Conservation (phyloP, 225 moss, liverwort and hornwort genomes). For the Lunularia cruciata region DNA sequence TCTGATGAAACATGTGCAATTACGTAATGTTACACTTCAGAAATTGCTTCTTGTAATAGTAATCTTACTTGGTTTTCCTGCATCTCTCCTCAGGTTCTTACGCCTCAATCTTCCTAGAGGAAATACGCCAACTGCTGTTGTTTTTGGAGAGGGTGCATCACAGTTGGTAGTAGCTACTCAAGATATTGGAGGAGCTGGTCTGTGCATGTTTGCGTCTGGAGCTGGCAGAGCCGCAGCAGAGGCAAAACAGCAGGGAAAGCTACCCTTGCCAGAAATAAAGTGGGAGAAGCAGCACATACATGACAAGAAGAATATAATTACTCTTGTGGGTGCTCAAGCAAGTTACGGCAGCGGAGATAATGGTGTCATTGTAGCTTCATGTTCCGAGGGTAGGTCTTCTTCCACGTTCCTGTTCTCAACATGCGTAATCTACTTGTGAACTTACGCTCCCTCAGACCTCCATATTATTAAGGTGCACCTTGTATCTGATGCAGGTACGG, state of each 20-base stretch:
- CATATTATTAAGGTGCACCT: neutral
- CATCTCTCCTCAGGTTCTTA: constrained; percentile 54
- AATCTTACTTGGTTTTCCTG: neutral
- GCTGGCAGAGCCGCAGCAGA: constrained; percentile 74
- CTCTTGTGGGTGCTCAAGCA: constrained; percentile 73
- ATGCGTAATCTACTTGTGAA: neutral
- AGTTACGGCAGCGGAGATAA: constrained; percentile 77
- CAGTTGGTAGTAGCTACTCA: constrained; percentile 88
- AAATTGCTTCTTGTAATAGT: neutral
- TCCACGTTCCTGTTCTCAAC: too few relatives aligned
- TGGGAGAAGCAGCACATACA: constrained; percentile 86
- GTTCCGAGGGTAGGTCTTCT: constrained; percentile 68
- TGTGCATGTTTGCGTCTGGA: constrained; percentile 91
- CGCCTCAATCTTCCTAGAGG: constrained; percentile 92
- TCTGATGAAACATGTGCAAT: too few relatives aligned
- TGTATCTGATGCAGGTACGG: constrained; percentile 69
- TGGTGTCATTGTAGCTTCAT: constrained; percentile 75
- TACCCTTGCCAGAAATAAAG: constrained; percentile 86
- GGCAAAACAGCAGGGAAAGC: constrained; percentile 93
- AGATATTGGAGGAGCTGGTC: constrained; percentile 78
- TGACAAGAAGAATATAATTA: constrained; percentile 66
- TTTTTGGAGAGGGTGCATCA: constrained; percentile 86
- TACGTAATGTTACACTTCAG: neutral
- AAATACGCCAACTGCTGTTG: constrained; percentile 70
- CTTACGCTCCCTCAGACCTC: neutral